phyloP scores from a whole-genome alignment of 352 stramenopile genomes.

The Pythium sp. region DNA sequence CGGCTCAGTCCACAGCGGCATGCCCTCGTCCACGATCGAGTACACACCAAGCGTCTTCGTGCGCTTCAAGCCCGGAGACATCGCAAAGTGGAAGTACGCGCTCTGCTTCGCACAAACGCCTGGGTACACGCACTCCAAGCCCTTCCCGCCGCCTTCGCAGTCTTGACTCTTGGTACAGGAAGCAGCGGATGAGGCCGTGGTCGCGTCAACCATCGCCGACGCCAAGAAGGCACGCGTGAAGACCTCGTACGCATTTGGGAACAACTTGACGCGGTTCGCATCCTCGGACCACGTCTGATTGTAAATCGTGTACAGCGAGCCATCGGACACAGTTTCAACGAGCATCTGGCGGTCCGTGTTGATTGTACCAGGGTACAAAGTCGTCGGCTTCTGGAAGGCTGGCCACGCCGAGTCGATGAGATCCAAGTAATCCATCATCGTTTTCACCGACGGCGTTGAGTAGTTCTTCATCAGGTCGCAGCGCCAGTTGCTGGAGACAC shows the following conservation, averaged over 20 bases:
- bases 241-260: constrained; percentile 80
- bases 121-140: constrained; percentile 77
- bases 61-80: constrained; percentile 59
- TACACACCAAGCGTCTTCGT: constrained; percentile 48
- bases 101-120: constrained; percentile 54
- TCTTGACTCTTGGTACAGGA: constrained; percentile 56
- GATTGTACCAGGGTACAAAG: constrained; percentile 57
- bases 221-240: constrained; percentile 77
- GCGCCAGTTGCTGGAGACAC: constrained; percentile 62
- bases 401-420: constrained; percentile 42
- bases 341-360: constrained; percentile 47
- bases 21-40: constrained; percentile 54
- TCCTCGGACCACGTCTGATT: constrained; percentile 58
- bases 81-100: constrained; percentile 79
- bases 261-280: constrained; percentile 51
- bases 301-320: constrained; percentile 39
- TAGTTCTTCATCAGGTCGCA: constrained; percentile 70
- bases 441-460: constrained; percentile 54
- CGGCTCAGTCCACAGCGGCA: constrained; percentile 80
- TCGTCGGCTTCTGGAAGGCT: constrained; percentile 48
- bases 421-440: constrained; percentile 67
- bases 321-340: constrained; percentile 26
- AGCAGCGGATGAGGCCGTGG: constrained; percentile 24
- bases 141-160: constrained; percentile 43
- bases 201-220: constrained; percentile 46